phyloP scores from a whole-genome alignment of 108 stramenopile genomes.

The Cyclotella baltica region DNA sequence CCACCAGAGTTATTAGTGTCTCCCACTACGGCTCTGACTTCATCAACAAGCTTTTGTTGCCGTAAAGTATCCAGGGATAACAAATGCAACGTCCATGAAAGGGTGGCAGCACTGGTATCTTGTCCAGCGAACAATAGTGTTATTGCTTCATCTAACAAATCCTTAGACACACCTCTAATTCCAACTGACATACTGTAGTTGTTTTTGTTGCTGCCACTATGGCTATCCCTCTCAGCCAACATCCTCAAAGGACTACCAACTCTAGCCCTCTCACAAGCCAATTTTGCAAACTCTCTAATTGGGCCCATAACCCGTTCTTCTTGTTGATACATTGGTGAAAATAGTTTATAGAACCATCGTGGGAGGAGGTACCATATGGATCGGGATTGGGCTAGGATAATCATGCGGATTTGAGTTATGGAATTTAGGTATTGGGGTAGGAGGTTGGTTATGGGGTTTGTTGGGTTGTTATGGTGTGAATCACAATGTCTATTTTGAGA shows the following conservation, averaged over 20 bases:
- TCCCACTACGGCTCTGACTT: slow-evolving; percentile 58
- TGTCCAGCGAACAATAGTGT: slow-evolving; percentile 95
- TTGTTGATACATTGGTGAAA: slow-evolving; percentile 81
- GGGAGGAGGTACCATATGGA: slow-evolving; percentile 91
- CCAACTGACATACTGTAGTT: not conserved
- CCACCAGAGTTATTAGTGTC: slow-evolving; percentile 1
- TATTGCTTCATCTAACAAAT: slow-evolving; percentile 88
- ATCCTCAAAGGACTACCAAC: slow-evolving; percentile 67
- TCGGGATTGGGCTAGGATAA: slow-evolving; percentile 90
- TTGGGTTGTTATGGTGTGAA: no score
- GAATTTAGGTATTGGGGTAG: slow-evolving; percentile 77
- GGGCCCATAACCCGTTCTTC: slow-evolving; percentile 84
- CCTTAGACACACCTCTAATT: slow-evolving; percentile 38
- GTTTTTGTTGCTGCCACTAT: slow-evolving; percentile 21
- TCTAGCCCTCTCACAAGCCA: slow-evolving; percentile 70
- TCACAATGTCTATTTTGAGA: not conserved
- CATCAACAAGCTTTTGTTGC: slow-evolving; percentile 65
- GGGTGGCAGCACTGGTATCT: slow-evolving; percentile 93
- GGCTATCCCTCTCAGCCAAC: slow-evolving; percentile 52
- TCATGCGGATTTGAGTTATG: slow-evolving; percentile 90
- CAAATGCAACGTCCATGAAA: slow-evolving; percentile 93
- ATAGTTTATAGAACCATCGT: slow-evolving; percentile 79
- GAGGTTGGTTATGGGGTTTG: slow-evolving; percentile 32
- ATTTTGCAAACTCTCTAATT: slow-evolving; percentile 78
- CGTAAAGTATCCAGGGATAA: slow-evolving; percentile 78